Evolutionary conservation across 345 rosid species (phyloP).

Genomic region (Cardamine chenopodiifolia): DNA sequence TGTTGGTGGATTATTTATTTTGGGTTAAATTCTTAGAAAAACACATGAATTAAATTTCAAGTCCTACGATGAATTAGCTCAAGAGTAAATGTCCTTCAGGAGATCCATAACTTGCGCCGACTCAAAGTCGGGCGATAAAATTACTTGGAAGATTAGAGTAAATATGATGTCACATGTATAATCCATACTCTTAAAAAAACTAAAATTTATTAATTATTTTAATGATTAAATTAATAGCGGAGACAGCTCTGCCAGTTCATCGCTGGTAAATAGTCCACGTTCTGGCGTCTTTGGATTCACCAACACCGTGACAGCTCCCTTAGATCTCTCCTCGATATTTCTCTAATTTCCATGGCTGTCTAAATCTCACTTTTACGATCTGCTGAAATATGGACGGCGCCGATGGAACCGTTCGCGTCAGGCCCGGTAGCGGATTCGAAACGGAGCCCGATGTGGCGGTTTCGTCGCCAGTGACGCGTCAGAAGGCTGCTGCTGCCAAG

Average conservation of each 20-base stretch:
- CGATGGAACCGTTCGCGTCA: slow-evolving; percentile 81
- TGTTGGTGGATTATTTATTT: slow-evolving; percentile 8
- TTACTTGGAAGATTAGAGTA: neutral
- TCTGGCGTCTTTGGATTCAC: slow-evolving; percentile 32
- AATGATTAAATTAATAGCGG: neutral
- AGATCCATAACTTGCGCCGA: slow-evolving; percentile 39
- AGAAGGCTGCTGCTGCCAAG: slow-evolving; percentile 97
- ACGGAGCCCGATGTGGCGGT: slow-evolving; percentile 68
- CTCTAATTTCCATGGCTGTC: slow-evolving; percentile 24
- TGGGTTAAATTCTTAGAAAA: neutral
- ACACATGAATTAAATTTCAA: neutral
- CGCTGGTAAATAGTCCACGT: slow-evolving; percentile 39
- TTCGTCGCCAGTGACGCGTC: slow-evolving; percentile 94
- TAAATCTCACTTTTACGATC: slow-evolving; percentile 22
- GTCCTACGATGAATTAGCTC: neutral
- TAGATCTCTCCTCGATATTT: slow-evolving; percentile 29
- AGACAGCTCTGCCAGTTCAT: slow-evolving; percentile 43
- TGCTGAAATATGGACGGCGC: slow-evolving; percentile 65
- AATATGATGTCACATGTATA: neutral
- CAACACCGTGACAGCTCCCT: slow-evolving; percentile 28
- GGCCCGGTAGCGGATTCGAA: slow-evolving; percentile 64
- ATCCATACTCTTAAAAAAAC: neutral
- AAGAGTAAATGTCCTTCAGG: slow-evolving; percentile 6
- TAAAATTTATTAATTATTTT: neutral
- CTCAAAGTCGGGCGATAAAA: slow-evolving; percentile 1